Base-by-base conservation (phyloP, 495 filamentous ascomycete species). In the Tuber borchii region DNA sequence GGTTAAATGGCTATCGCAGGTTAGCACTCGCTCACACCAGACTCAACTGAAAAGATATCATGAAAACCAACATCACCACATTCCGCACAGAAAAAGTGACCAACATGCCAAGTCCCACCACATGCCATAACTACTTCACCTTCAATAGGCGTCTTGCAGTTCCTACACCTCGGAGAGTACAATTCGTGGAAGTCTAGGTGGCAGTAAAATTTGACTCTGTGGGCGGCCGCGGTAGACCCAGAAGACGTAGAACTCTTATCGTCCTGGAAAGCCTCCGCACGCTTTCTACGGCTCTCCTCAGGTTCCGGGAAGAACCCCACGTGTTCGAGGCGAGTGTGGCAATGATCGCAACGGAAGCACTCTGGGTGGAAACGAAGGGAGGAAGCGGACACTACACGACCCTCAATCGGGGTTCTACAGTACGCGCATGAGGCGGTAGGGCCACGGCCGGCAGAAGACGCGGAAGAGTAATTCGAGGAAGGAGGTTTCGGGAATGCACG, bases 1-100 rank as follows among this genome's bases (percentile, higher is more conserved):
- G 34, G 20, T 72, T 71, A 69, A 76, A 79, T 51, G 75, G 76
- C 69, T 75, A n/a, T 61, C 14, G 26, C 34, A 73, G 14, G 77
- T 75, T 14, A 82, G 68, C 20, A 80, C 39, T 46, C 48, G 48
- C 61, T 69, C 74, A 75, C 51, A 83, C 71, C 12, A 73, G 22
- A 44, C 42, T 69, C 39, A n/a, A 70, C 14, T 56, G 20, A 48
- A 44, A 71, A 26, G 12, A 61, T 1, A 71, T 40, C 20, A 51
- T 42, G 42, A 34, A 71, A 44, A 83, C 87, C 65, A 85, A 89
- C 88, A 87, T 99, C 95, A 77, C 95, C 95, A 85, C 95, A 99
- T 87, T 99, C 93, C 43, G 96, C 96, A 83, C 95, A 99, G 88
- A 98, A 99, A 87, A 99, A 99, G 86, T 99, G 95, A 2, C 95